Evolutionary conservation across 805 yeast species (phyloP).

Genomic region (Dipodascopsis uninucleata): DNA sequence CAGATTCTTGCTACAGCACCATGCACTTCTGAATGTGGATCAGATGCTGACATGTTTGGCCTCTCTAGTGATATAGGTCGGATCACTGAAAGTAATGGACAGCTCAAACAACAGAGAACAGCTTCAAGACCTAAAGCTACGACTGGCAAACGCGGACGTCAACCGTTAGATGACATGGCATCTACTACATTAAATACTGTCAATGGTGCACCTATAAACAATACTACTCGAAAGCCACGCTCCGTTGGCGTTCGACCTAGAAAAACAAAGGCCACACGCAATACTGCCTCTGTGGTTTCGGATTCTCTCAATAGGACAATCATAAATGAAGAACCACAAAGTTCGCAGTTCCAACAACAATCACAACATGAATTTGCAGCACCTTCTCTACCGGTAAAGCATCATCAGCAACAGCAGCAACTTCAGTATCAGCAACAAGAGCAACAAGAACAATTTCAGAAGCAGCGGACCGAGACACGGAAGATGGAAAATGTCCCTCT

Average conservation of each 20-base stretch:
- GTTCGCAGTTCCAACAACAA: too few species aligned
- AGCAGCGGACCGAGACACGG: too few species aligned
- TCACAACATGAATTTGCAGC: too few species aligned
- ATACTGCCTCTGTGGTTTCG: too few species aligned
- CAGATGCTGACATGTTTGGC: slow-evolving; percentile 12
- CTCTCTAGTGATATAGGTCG: slow-evolving; percentile 8
- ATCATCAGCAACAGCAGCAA: slow-evolving; percentile 1
- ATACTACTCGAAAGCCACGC: too few species aligned
- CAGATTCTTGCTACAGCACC: slow-evolving; percentile 16
- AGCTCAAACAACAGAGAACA: slow-evolving; percentile 6
- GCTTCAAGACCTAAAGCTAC: not conserved
- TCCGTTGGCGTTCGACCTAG: too few species aligned
- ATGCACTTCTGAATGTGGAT: not conserved
- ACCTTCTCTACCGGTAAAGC: too few species aligned
- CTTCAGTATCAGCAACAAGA: not conserved
- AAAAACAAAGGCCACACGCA: too few species aligned
- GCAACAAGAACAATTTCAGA: not conserved
- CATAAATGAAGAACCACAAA: too few species aligned
- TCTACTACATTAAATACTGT: slow-evolving; percentile 4
- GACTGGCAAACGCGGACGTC: slow-evolving; percentile 3
- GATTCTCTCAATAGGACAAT: too few species aligned
- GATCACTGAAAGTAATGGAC: slow-evolving; percentile 4
- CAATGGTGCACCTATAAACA: too few species aligned
- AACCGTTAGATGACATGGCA: slow-evolving; percentile 10
- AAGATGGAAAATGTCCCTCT: too few species aligned